Percentiles rank a stretch among this genome's conserved stretches.
Evolutionary conservation across 2,329 filamentous ascomycete species (phyloP).

Genomic region (Cryphonectria radicalis): DNA sequence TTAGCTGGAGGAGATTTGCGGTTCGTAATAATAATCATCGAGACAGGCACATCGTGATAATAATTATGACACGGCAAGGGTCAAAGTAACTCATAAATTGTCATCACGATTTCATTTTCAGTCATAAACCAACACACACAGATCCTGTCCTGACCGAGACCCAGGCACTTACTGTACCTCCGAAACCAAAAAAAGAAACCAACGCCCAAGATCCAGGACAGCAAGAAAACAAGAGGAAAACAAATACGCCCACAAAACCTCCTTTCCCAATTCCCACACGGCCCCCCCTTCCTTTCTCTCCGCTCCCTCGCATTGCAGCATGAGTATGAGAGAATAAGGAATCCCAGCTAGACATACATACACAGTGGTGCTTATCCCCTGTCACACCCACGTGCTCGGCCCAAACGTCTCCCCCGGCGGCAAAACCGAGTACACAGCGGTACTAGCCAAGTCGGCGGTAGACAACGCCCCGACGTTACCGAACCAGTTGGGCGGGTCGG

Average conservation of each 20-base stretch:
- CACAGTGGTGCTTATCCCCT: neutral
- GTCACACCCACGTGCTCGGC: constrained; percentile 52
- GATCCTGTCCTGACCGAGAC: neutral
- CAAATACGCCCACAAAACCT: neutral
- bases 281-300: no score
- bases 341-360: neutral
- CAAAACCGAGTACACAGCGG: constrained; percentile 49
- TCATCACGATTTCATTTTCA: neutral
- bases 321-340: neutral
- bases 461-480: constrained; percentile 55
- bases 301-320: no score
- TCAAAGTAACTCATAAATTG: neutral
- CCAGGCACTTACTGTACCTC: neutral
- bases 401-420: constrained; percentile 55
- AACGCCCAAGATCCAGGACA: neutral
- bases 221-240: neutral
- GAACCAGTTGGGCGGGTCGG: constrained; percentile 63
- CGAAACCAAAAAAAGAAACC: neutral
- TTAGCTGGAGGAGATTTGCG: no score
- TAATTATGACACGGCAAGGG: neutral
- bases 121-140: neutral
- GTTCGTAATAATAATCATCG: neutral
- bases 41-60: neutral
- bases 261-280: no score
- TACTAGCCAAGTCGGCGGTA: constrained; percentile 51